phyloP scores from a whole-genome alignment of 805 yeast species.

The Hanseniaspora guilliermondii region DNA sequence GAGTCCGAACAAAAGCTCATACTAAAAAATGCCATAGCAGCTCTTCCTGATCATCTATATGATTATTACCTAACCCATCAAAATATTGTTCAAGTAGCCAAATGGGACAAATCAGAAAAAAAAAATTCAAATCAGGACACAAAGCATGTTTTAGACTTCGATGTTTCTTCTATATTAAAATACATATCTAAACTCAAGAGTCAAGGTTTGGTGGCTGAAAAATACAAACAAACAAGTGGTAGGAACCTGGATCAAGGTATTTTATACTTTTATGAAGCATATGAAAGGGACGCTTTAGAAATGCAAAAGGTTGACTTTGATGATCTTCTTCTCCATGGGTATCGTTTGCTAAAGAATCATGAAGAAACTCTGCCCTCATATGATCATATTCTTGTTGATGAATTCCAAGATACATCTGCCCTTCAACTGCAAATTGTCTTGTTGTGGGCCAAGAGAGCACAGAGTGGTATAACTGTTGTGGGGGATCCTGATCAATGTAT shows the following conservation, averaged over 20 bases:
- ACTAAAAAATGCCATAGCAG: slow-evolving; percentile 28
- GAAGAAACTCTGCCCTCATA: slow-evolving; percentile 36
- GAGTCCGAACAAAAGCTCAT: slow-evolving; percentile 42
- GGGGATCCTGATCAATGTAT: slow-evolving; percentile 97
- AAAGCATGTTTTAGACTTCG: slow-evolving; percentile 26
- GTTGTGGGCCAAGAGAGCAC: slow-evolving; percentile 29
- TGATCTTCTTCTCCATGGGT: slow-evolving; percentile 54
- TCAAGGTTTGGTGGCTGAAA: slow-evolving; percentile 35
- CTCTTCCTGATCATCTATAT: slow-evolving; percentile 25
- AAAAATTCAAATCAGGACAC: neutral
- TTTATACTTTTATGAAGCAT: slow-evolving; percentile 35
- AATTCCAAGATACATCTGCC: slow-evolving; percentile 82
- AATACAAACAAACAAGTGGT: slow-evolving; percentile 23
- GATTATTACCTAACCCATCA: slow-evolving; percentile 25
- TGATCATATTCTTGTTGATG: slow-evolving; percentile 76
- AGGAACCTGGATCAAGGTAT: slow-evolving; percentile 26
- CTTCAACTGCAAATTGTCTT: slow-evolving; percentile 62
- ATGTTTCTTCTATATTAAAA: slow-evolving; percentile 31
- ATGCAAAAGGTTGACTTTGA: slow-evolving; percentile 62
- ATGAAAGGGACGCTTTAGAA: slow-evolving; percentile 37
- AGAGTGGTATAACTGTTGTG: slow-evolving; percentile 63
- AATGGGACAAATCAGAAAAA: slow-evolving; percentile 15
- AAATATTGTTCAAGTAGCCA: slow-evolving; percentile 23
- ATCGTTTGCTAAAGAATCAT: slow-evolving; percentile 34
- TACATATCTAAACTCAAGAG: slow-evolving; percentile 49